phyloP scores from a whole-genome alignment of 768 basidiomycete genomes.

The Boletales sp. region DNA sequence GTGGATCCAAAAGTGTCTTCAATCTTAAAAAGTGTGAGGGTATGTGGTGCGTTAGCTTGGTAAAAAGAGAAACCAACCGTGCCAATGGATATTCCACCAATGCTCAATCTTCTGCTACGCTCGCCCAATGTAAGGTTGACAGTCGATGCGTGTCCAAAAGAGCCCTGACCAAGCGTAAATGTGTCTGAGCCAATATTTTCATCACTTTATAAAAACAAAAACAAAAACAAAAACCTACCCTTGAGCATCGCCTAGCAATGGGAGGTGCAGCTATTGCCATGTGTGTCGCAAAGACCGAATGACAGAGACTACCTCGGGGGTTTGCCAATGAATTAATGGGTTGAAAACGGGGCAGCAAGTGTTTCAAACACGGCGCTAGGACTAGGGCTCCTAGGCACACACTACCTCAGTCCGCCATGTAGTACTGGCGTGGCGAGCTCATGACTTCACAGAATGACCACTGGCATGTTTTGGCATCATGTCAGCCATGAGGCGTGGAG shows the following conservation, averaged over 20 bases:
- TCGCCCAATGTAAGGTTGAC: background rate
- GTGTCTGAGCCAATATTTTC: conserved; percentile 3
- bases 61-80: background rate
- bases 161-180: conserved; percentile 1
- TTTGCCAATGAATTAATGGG: background rate
- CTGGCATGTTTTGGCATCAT: background rate
- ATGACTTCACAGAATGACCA: conserved; percentile 8
- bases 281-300: background rate
- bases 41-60: background rate
- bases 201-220: too few relatives aligned
- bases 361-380: background rate
- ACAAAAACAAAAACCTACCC: conserved; percentile 8
- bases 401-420: background rate
- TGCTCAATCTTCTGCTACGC: background rate
- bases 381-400: too few relatives aligned
- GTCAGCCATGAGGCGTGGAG: conserved; percentile 11
- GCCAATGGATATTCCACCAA: conserved; percentile 4
- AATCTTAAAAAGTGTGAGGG: background rate
- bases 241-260: background rate
- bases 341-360: background rate
- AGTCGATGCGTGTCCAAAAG: background rate
- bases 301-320: background rate
- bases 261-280: background rate
- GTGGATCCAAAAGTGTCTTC: background rate
- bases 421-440: conserved; percentile 10